These are phyloP conservation scores for Thalia dealbata DNA, from an alignment of 176 grass and related monocot genomes.

Conservation along the genomic window DNA sequence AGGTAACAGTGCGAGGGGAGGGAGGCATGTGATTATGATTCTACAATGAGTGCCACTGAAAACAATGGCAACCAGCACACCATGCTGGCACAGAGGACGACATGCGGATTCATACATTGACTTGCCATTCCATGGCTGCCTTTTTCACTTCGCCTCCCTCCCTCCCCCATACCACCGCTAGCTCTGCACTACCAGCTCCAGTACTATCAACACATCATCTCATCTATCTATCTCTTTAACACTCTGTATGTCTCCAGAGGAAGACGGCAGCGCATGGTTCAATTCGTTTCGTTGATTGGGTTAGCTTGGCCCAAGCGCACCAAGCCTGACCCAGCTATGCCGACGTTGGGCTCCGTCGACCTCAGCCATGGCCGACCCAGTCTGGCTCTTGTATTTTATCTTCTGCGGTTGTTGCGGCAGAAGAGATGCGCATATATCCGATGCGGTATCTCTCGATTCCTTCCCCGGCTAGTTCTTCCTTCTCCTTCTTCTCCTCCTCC, in stretches of 20 bases:
- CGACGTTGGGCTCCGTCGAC: too few species aligned
- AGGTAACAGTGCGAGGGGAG: background rate
- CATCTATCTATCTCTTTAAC: too few species aligned
- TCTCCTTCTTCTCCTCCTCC: background rate
- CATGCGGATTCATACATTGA: background rate
- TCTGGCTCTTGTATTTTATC: too few species aligned
- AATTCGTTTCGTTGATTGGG: too few species aligned
- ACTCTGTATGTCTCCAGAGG: too few species aligned
- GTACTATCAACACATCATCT: too few species aligned
- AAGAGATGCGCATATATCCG: background rate
- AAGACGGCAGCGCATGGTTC: too few species aligned
- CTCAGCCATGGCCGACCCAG: background rate
- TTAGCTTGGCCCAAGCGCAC: too few species aligned
- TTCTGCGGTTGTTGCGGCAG: too few species aligned
- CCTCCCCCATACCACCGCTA: background rate
- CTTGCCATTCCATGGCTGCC: background rate
- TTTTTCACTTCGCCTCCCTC: too few species aligned
- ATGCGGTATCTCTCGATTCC: background rate
- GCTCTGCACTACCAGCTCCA: too few species aligned
- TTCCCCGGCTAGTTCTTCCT: background rate
- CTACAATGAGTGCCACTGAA: background rate
- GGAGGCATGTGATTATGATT: background rate
- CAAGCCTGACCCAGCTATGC: too few species aligned
- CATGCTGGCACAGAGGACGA: background rate
- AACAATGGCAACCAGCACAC: constrained; percentile 8